These are phyloP conservation scores for Bifiguratus adelaidae DNA, from an alignment of 192 early-diverging fungal species.

Conservation along the genomic window DNA sequence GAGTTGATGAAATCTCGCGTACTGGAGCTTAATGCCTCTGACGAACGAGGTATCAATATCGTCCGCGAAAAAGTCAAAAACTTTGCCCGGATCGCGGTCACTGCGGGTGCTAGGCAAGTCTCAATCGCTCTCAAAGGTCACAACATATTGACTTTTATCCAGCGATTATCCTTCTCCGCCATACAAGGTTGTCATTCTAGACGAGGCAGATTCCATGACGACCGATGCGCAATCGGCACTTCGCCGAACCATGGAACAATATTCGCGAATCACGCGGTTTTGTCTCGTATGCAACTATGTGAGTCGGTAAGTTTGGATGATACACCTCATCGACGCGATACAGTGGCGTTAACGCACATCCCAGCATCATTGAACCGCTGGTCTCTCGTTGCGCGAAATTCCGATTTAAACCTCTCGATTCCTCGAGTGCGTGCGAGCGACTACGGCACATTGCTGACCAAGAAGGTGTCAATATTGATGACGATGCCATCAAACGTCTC, in stretches of 20 bases:
- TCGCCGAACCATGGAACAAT: conserved; percentile 89
- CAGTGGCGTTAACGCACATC: too few species aligned
- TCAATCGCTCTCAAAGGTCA: background rate
- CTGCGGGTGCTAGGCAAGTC: conserved; percentile 26
- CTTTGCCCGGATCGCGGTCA: conserved; percentile 72
- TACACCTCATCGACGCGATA: too few species aligned
- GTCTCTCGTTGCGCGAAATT: conserved; percentile 94
- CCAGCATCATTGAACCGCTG: conserved; percentile 87
- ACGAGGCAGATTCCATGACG: conserved; percentile 98
- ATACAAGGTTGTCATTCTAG: conserved; percentile 93
- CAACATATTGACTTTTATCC: background rate
- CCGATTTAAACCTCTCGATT: conserved; percentile 77
- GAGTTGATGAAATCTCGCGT: conserved; percentile 69
- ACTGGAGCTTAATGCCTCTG: conserved; percentile 92
- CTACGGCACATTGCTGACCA: conserved; percentile 50
- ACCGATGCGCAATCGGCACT: conserved; percentile 87
- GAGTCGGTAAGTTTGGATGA: conserved; percentile 29
- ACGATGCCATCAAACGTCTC: conserved; percentile 36
- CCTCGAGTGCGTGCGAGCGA: conserved; percentile 41
- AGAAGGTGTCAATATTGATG: conserved; percentile 52
- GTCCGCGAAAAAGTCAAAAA: conserved; percentile 90
- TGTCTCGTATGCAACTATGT: conserved; percentile 93
- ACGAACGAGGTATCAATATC: conserved; percentile 93
- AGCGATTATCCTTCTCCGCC: conserved; percentile 56
- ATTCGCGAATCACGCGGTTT: conserved; percentile 86